Conservation (phyloP, 495 filamentous ascomycete species). For the Lasiosphaeris hirsuta region DNA sequence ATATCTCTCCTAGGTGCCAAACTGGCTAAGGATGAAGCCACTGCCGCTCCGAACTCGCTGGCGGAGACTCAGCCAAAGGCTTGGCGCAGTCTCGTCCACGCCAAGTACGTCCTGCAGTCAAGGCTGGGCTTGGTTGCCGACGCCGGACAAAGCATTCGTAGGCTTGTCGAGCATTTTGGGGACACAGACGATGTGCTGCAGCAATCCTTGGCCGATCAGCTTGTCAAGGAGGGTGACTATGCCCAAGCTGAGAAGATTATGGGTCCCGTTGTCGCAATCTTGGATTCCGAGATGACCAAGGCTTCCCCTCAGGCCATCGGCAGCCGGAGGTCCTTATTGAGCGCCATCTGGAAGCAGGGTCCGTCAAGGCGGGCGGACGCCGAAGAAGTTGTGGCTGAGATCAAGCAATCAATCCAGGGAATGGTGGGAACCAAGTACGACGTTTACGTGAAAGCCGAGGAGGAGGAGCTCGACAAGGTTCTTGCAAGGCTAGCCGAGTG, state of each 20-base stretch:
- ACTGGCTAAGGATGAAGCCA: background rate
- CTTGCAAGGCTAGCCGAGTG: background rate
- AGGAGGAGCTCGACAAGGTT: background rate
- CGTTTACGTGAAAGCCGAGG: background rate
- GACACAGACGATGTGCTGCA: background rate
- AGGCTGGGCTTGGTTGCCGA: background rate
- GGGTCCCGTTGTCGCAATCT: background rate
- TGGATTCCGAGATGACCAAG: slow-evolving; percentile 1
- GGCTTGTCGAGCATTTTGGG: background rate
- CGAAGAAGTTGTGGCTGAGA: background rate
- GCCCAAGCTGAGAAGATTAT: background rate
- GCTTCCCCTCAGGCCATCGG: background rate
- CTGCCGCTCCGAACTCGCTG: background rate
- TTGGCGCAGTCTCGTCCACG: background rate
- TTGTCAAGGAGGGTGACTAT: background rate
- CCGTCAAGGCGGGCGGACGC: background rate
- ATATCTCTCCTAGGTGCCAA: background rate
- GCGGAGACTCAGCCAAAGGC: slow-evolving; percentile 1
- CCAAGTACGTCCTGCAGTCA: slow-evolving; percentile 2
- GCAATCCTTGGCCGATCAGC: background rate
- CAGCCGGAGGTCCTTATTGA: background rate
- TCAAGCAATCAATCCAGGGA: background rate
- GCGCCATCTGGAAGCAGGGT: slow-evolving; percentile 3
- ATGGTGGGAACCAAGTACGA: slow-evolving; percentile 1
- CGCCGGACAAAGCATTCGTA: slow-evolving; percentile 1